Percentiles rank a stretch among this genome's conserved stretches.
Conservation (phyloP, 2,329 filamentous ascomycete species). For the Penicillium sp. region DNA sequence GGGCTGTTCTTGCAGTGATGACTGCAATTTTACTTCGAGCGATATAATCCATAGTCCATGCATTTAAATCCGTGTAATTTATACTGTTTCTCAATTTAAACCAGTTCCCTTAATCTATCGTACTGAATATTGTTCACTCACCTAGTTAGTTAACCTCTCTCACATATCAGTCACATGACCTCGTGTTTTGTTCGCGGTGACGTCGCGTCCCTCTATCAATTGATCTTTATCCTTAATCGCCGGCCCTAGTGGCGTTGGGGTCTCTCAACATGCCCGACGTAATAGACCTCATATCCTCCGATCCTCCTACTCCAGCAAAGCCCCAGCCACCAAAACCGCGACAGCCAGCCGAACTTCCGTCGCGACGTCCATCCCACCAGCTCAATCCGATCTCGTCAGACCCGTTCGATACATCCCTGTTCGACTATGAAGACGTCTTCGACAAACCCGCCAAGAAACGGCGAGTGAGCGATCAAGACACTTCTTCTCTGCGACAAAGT, state of each 20-base stretch:
- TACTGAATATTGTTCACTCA: neutral
- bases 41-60: constrained; percentile 12
- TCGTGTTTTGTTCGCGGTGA: constrained; percentile 23
- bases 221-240: constrained; percentile 1
- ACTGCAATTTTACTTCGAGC: constrained; percentile 24
- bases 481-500: constrained; percentile 3
- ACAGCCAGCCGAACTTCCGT: constrained; percentile 9
- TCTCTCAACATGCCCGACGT: constrained; percentile 37
- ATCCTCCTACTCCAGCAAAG: constrained; percentile 24
- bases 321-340: constrained; percentile 9
- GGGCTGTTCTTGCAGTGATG: constrained; percentile 30
- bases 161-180: constrained; percentile 21
- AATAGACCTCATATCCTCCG: constrained; percentile 40
- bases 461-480: constrained; percentile 27
- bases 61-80: constrained; percentile 16
- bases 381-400: constrained; percentile 25
- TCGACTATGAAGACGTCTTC: constrained; percentile 25
- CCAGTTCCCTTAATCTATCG: neutral
- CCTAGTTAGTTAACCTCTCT: neutral
- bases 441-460: constrained; percentile 34
- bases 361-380: constrained; percentile 12
- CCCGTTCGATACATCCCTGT: constrained; percentile 28
- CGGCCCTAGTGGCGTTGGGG: constrained; percentile 11
- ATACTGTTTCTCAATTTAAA: neutral
- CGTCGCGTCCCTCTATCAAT: constrained; percentile 19